Evolutionary conservation across 2,329 filamentous ascomycete genomes (phyloP).

Genomic region (Hypoxylon sp.): DNA sequence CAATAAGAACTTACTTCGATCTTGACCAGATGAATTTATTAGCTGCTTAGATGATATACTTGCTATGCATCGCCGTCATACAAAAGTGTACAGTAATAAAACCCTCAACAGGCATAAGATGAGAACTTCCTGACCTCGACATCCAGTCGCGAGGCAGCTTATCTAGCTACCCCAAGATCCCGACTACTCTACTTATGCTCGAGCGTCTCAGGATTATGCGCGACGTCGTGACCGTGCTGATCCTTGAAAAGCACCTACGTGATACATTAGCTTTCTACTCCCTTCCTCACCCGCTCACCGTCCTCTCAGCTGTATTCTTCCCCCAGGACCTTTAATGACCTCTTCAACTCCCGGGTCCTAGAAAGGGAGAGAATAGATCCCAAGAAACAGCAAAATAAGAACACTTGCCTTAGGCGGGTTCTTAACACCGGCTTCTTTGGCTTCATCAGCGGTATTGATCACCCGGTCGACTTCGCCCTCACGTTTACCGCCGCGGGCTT

Average conservation of each 20-base stretch:
- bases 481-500: slow-evolving; percentile 57
- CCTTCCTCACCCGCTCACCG: not conserved
- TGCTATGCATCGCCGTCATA: not conserved
- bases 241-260: slow-evolving; percentile 57
- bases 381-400: not conserved
- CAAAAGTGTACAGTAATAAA: not conserved
- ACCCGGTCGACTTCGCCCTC: slow-evolving; percentile 59
- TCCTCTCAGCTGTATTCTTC: no score
- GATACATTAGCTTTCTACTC: slow-evolving; percentile 12
- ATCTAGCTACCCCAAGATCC: not conserved
- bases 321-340: no score
- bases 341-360: no score
- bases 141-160: not conserved
- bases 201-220: slow-evolving; percentile 58
- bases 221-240: slow-evolving; percentile 58
- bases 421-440: slow-evolving; percentile 57
- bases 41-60: not conserved
- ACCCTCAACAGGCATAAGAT: not conserved
- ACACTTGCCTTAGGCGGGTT: slow-evolving; percentile 59
- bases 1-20: slow-evolving; percentile 2
- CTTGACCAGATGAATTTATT: not conserved
- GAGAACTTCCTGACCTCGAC: not conserved
- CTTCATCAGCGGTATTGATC: slow-evolving; percentile 56
- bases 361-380: not conserved
- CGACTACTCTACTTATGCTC: slow-evolving; percentile 48